Evolutionary conservation across 495 filamentous ascomycete genomes (phyloP), one percentile per base, ranked within the genome.

Genomic region (Schizothecium vesticola): DNA sequence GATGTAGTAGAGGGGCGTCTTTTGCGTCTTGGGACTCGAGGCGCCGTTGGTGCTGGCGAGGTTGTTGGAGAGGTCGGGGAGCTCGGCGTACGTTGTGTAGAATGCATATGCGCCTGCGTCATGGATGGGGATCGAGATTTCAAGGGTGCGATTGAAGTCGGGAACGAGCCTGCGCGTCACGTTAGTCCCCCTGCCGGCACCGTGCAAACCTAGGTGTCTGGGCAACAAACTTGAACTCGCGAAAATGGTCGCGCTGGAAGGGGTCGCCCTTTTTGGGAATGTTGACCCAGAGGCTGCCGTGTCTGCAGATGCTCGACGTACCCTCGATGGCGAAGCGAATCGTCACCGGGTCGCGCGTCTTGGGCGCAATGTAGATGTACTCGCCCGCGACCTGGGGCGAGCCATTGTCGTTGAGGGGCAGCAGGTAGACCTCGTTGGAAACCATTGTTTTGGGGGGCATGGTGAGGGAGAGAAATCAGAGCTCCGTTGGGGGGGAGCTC

Each of bases 211-310:
- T n/a, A n/a, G n/a, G 0, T 29, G 13, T 5, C 1, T 16, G 23
- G 31, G 31, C 24, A 26, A 19, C 89, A 68, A 86, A 97, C 95
- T 90, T 93, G 83, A 91, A 95, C 78, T 94, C 88, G 69, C 87
- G 87, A 75, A 94, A 99, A 10, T 86, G 84, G 71, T 89, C 82
- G 67, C 96, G 88, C 60, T 86, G 82, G 73, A 97, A 98, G 13
- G 85, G 80, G 66, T 86, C 81, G 59, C 89, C 92, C 69, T 86
- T 83, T 69, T 88, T 86, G 3, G 96, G 96, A 65, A 97, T 90
- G 78, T 99, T 98, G 66, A 95, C 91, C 94, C 95, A 98, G 63
- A 99, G 83, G 71, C 90, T 96, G 56, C 96, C 96, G 75, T 97
- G 83, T 61, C 92, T 86, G 79, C 93, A 97, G 81, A 98, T 96